These are phyloP conservation scores for Acanthamoeba lenticulata DNA, from an alignment of 208 protist genomes.

Conservation along the genomic window DNA sequence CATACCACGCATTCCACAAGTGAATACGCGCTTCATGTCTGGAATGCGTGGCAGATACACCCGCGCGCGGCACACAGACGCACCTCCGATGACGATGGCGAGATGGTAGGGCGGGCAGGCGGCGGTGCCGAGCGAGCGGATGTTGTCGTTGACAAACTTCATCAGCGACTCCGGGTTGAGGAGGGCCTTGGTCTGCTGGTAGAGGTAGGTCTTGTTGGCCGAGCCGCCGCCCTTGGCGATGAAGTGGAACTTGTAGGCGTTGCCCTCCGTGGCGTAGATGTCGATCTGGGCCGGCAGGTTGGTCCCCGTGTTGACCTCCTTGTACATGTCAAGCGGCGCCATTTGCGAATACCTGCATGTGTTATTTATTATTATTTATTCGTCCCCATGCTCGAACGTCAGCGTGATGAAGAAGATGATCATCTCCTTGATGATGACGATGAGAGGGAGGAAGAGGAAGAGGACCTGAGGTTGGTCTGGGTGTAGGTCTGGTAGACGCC, in stretches of 20 bases:
- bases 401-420: constrained; percentile 62
- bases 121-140: constrained; percentile 92
- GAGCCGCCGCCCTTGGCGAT: constrained; percentile 97
- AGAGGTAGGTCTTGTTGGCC: constrained; percentile 97
- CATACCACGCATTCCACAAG: not conserved
- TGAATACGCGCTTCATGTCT: no score
- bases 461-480: constrained; percentile 94
- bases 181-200: constrained; percentile 96
- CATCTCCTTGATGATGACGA: no score
- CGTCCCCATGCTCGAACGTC: no score
- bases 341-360: constrained; percentile 88
- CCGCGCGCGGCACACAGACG: no score
- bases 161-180: constrained; percentile 87
- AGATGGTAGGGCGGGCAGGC: constrained; percentile 98
- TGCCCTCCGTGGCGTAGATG: constrained; percentile 93
- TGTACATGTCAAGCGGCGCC: constrained; percentile 95
- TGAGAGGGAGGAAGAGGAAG: no score
- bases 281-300: constrained; percentile 98
- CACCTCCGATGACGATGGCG: constrained; percentile 95
- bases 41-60: no score
- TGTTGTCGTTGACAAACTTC: constrained; percentile 94
- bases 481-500: constrained; percentile 96
- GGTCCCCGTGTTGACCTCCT: constrained; percentile 96
- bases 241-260: constrained; percentile 96
- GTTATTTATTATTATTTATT: not conserved